phyloP scores from a whole-genome alignment of 2,329 filamentous ascomycete species.

The Cephalotrichum gorgonifer region DNA sequence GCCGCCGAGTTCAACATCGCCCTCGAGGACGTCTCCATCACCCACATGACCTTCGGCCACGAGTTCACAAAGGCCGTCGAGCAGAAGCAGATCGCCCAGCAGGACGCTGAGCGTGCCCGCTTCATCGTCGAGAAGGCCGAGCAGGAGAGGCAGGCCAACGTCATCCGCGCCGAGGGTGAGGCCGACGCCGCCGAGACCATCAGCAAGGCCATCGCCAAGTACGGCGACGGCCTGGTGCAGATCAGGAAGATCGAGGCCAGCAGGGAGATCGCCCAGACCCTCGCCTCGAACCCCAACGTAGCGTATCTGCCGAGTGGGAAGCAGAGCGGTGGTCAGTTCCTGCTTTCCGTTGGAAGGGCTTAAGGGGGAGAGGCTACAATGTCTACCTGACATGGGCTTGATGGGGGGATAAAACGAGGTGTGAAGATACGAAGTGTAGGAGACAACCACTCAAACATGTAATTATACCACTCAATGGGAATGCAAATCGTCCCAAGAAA shows the following conservation, averaged over 20 bases:
- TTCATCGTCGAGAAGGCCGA: conserved; percentile 99
- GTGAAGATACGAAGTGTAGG: conserved; percentile 3
- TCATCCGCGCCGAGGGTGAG: conserved; percentile 96
- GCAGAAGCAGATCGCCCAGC: conserved; percentile 99
- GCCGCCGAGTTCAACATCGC: conserved; percentile 98
- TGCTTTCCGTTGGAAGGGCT: conserved; percentile 40
- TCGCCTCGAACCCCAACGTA: conserved; percentile 87
- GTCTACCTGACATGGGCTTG: no score
- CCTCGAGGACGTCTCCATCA: conserved; percentile 97
- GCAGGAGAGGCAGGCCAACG: conserved; percentile 97
- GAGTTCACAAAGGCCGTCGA: conserved; percentile 98
- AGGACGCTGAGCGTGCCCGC: conserved; percentile 91
- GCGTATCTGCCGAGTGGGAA: conserved; percentile 80
- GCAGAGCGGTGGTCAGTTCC: conserved; percentile 42
- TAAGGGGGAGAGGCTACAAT: conserved; percentile 15
- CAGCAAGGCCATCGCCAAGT: conserved; percentile 84
- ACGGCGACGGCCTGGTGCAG: conserved; percentile 85
- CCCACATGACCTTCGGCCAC: conserved; percentile 99
- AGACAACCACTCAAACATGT: conserved; percentile 4
- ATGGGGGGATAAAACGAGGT: neutral
- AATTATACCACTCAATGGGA: conserved; percentile 4
- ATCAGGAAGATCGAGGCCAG: conserved; percentile 96
- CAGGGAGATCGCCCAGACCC: conserved; percentile 85
- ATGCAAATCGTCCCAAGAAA: neutral
- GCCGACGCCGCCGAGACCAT: conserved; percentile 95